These are phyloP conservation scores for Phytomonas serpens DNA, from an alignment of 208 protist species.

Conservation along the genomic window DNA sequence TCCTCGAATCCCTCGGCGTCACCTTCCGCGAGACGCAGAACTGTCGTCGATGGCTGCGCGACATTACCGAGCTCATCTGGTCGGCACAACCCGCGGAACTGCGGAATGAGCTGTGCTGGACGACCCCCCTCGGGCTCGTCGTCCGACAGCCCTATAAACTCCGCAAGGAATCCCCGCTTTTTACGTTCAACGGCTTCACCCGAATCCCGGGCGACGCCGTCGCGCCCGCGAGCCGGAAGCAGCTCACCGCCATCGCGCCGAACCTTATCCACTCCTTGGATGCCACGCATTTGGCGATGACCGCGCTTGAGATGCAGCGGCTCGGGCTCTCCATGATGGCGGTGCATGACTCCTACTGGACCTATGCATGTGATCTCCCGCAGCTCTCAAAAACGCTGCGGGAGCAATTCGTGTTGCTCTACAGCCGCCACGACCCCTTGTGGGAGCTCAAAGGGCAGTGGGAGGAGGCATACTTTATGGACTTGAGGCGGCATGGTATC, in stretches of 20 bases:
- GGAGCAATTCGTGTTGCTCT: constrained; percentile 95
- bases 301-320: constrained; percentile 89
- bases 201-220: constrained; percentile 59
- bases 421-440: constrained; percentile 87
- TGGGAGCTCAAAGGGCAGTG: constrained; percentile 91
- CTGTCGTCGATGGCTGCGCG: constrained; percentile 80
- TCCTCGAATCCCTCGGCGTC: constrained; percentile 81
- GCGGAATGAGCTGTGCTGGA: constrained; percentile 90
- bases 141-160: constrained; percentile 96
- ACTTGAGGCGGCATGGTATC: constrained; percentile 75
- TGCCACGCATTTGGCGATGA: constrained; percentile 97
- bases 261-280: constrained; percentile 99
- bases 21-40: constrained; percentile 86
- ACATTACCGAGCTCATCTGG: constrained; percentile 69
- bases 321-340: constrained; percentile 91
- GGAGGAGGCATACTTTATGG: constrained; percentile 86
- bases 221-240: constrained; percentile 74
- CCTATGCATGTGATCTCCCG: constrained; percentile 93
- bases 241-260: constrained; percentile 95
- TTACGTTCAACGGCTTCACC: constrained; percentile 72
- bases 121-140: constrained; percentile 94
- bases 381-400: constrained; percentile 90
- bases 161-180: constrained; percentile 69
- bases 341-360: constrained; percentile 98
- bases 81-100: constrained; percentile 69